phyloP scores from a whole-genome alignment of 257 asterid genomes.

The Jaltomata sinuosa region DNA sequence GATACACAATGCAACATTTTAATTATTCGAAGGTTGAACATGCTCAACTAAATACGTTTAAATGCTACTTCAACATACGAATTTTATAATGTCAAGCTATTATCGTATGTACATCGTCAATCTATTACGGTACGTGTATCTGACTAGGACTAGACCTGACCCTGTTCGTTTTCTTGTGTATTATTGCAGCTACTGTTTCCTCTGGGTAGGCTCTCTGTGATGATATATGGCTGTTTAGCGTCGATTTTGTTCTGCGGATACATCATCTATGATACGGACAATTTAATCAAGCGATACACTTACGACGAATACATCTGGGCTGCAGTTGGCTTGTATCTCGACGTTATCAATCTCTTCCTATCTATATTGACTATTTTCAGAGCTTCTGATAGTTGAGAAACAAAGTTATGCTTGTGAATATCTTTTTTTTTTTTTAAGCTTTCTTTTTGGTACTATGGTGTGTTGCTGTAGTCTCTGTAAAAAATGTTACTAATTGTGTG shows the following conservation, averaged over 20 bases:
- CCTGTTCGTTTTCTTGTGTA: neutral
- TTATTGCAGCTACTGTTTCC: conserved; percentile 46
- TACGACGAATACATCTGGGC: conserved; percentile 66
- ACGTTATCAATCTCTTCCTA: conserved; percentile 40
- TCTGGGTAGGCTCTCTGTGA: conserved; percentile 26
- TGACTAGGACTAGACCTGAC: neutral
- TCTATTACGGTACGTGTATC: no score
- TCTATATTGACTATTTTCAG: conserved; percentile 18
- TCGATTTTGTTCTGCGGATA: conserved; percentile 35
- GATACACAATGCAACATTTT: no score
- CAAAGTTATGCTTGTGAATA: neutral
- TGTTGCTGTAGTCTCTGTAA: neutral
- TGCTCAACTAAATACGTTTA: no score
- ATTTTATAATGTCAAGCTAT: no score
- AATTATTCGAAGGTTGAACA: no score
- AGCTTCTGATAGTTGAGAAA: conserved; percentile 16
- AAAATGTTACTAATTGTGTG: neutral
- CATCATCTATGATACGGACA: conserved; percentile 41
- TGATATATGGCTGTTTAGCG: conserved; percentile 27
- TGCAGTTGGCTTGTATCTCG: conserved; percentile 37
- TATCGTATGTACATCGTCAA: no score
- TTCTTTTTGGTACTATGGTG: neutral
- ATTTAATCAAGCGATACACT: conserved; percentile 34
- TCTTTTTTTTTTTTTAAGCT: neutral
- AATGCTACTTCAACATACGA: no score